Percentiles rank a stretch among this genome's conserved stretches.
These are phyloP conservation scores for Trichophyton rubrum DNA, from an alignment of 2,329 filamentous ascomycete genomes.

Conservation along the genomic window DNA sequence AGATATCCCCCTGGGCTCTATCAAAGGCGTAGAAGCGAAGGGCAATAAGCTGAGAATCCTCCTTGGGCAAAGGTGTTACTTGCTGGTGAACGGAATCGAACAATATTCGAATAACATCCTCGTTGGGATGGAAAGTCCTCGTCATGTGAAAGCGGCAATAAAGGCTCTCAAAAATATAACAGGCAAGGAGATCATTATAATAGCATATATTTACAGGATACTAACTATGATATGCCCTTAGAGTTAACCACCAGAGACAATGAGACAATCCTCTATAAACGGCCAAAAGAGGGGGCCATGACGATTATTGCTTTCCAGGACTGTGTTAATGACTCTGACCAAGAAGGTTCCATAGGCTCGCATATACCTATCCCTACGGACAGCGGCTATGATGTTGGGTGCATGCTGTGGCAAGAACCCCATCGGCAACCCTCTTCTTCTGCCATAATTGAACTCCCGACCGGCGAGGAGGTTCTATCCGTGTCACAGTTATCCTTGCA, in stretches of 20 bases:
- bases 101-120: neutral
- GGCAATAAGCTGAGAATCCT: neutral
- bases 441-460: slow-evolving; percentile 5
- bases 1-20: slow-evolving; percentile 1
- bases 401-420: neutral
- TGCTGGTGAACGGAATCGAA: neutral
- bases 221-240: neutral
- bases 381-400: neutral
- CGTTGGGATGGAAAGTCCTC: neutral
- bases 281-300: neutral
- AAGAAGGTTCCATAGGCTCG: neutral
- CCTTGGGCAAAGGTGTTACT: neutral
- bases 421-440: neutral
- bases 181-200: neutral
- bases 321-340: neutral
- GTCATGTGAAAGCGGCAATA: neutral
- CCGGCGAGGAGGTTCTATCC: slow-evolving; percentile 3
- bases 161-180: neutral
- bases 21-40: neutral
- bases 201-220: neutral
- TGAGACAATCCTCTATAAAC: too few relatives aligned
- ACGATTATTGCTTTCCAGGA: neutral
- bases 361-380: neutral
- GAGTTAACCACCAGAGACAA: neutral
- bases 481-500: neutral